Base-by-base conservation (phyloP, 768 basidiomycete genomes). In the Serendipita sp. region DNA sequence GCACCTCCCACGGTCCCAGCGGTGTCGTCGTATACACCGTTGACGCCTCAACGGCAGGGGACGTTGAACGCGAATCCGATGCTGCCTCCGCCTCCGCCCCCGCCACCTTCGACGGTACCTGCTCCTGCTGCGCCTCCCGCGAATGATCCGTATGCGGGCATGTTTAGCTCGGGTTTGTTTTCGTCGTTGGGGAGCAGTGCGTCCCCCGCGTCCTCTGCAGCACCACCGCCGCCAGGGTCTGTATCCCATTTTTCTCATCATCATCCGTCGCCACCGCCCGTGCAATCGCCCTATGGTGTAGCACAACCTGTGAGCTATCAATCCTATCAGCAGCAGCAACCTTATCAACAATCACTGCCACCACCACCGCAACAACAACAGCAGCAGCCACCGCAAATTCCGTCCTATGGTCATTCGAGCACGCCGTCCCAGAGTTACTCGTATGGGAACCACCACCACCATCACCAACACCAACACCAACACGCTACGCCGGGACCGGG, bases 1-100 rank as follows among this genome's bases (percentile, higher is more conserved):
- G 63, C 69, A 26, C 42, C 60, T 50, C 67, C 63, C 66, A 66
- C 67, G 28, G 65, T 70, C 1, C 64, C 68, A 20, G 64, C 68
- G 7, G 60, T 63, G 17, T 66, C n/a, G n/a, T n/a, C n/a, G n/a
- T n/a, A n/a, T n/a, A n/a, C n/a, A n/a, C n/a, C n/a, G n/a, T n/a
- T n/a, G n/a, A n/a, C 53, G 60, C 51, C 66, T 22, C 41, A 62
- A 4, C 43, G 65, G 22, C 63, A 64, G 14, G 64, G 28, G 14
- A 38, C 38, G 22, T 62, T 68, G 20, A 66, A 65, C 33, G 64
- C 67, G 13, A 63, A 66, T 42, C 66, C 65, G 7, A 66, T 68
- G 5, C 65, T 60, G 22, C 66, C 65, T 14, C 63, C 71, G 48
- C 26, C 61, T 24, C n/a, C n/a, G n/a, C 60, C 43, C 50, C 50